phyloP scores from a whole-genome alignment of 1,284 basidiomycete genomes.

The Ganoderma meredithae region DNA sequence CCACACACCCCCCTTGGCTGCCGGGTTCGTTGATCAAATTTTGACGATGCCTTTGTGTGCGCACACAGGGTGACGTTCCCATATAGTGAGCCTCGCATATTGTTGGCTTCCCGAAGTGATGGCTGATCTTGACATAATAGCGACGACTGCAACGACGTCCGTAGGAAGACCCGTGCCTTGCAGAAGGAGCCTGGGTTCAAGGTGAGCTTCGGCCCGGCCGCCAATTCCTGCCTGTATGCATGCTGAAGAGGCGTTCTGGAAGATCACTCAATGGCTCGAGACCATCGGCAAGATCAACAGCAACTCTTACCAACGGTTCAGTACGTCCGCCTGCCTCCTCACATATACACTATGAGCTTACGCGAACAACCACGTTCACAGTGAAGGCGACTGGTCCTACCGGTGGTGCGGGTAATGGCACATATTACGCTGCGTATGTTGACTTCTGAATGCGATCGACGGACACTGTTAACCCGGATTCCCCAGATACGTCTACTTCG shows the following conservation, averaged over 20 bases:
- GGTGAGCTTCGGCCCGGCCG: constrained; percentile 34
- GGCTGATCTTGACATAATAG: constrained; percentile 35
- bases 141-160: constrained; percentile 56
- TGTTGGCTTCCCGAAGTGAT: neutral
- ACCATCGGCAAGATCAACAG: constrained; percentile 56
- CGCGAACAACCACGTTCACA: constrained; percentile 26
- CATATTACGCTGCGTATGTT: constrained; percentile 54
- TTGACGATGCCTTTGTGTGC: constrained; percentile 1
- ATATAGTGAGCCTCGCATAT: constrained; percentile 39
- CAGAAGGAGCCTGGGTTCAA: constrained; percentile 53
- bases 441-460: neutral
- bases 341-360: constrained; percentile 1
- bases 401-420: constrained; percentile 51
- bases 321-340: constrained; percentile 38
- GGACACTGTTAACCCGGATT: constrained; percentile 6
- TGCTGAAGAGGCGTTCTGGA: neutral
- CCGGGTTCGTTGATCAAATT: neutral
- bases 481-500: constrained; percentile 55
- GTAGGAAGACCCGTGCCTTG: constrained; percentile 53
- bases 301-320: constrained; percentile 56
- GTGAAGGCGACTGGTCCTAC: constrained; percentile 51
- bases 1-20: neutral
- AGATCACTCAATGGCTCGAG: constrained; percentile 54
- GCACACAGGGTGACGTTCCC: constrained; percentile 37
- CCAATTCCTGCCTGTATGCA: no score